A percentile compares a stretch with the other conserved stretches of the same genome.
These are phyloP conservation scores for Brassica nigra DNA, from an alignment of 345 rosid species.

Conservation along the genomic window DNA sequence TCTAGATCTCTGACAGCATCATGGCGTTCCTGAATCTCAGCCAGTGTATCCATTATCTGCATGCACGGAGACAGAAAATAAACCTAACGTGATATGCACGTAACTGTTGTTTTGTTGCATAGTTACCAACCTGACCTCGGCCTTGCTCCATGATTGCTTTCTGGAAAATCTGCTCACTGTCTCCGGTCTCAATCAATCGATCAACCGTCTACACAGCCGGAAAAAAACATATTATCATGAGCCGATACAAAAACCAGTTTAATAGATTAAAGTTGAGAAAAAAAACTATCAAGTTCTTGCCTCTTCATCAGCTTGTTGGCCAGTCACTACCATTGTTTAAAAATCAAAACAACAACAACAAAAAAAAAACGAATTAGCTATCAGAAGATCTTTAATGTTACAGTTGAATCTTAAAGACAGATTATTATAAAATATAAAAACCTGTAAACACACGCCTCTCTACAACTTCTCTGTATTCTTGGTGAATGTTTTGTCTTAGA, in stretches of 20 bases:
- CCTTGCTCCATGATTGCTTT: conserved; percentile 93
- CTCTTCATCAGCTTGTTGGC: conserved; percentile 89
- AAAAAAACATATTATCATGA: not conserved
- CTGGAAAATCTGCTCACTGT: conserved; percentile 89
- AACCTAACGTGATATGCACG: conserved; percentile 9
- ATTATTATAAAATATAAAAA: conserved; percentile 34
- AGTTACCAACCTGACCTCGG: conserved; percentile 68
- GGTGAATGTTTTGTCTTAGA: conserved; percentile 82
- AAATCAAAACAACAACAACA: conserved; percentile 35
- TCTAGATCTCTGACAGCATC: conserved; percentile 88
- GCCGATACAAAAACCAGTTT: not conserved
- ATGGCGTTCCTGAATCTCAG: conserved; percentile 99
- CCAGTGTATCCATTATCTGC: conserved; percentile 91
- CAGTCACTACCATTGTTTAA: conserved; percentile 60
- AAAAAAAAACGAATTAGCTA: conserved; percentile 4
- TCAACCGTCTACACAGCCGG: conserved; percentile 68
- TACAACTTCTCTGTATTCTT: conserved; percentile 93
- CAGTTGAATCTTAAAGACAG: not conserved
- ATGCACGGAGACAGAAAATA: not conserved
- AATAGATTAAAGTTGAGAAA: not conserved
- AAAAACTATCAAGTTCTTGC: conserved; percentile 38
- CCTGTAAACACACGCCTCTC: conserved; percentile 98
- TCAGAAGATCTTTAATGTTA: not conserved
- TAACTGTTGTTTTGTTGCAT: not conserved
- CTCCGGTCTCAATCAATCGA: conserved; percentile 84